Evolutionary conservation across 345 rosid species (phyloP).

Genomic region (Lenwebbia sp.): DNA sequence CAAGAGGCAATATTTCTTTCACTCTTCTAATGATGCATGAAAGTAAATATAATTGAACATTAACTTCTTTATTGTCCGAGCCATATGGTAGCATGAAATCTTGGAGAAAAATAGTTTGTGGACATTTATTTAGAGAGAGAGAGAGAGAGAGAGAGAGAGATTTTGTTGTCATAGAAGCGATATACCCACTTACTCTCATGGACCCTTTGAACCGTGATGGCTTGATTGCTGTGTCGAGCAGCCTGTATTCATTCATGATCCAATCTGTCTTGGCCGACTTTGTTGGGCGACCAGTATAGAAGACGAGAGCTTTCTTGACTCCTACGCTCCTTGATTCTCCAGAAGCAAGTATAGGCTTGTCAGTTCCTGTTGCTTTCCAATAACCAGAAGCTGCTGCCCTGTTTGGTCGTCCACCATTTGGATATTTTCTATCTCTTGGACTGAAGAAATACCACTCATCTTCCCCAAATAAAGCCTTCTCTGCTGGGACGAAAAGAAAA

Average conservation of each 20-base stretch:
- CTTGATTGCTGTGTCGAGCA: conserved; percentile 10
- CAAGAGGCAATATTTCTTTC: background rate
- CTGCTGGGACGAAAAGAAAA: conserved; percentile 14
- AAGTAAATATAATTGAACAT: background rate
- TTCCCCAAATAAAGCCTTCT: conserved; percentile 61
- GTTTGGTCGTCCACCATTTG: conserved; percentile 27
- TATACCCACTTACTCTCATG: conserved; percentile 38
- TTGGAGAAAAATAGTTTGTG: background rate
- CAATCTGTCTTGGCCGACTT: conserved; percentile 42
- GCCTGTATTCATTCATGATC: conserved; percentile 45
- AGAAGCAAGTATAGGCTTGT: conserved; percentile 23
- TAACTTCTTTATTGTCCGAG: background rate
- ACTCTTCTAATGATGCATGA: background rate
- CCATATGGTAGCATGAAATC: background rate
- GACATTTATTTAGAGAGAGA: background rate
- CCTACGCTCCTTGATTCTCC: conserved; percentile 28
- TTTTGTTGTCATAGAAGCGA: background rate
- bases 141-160: background rate
- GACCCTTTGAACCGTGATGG: conserved; percentile 21
- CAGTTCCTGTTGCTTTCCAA: conserved; percentile 39
- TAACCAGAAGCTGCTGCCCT: conserved; percentile 33
- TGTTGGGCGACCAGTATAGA: conserved; percentile 29
- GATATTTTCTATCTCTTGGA: conserved; percentile 35
- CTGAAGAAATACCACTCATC: conserved; percentile 66
- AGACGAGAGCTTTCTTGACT: conserved; percentile 42